phyloP scores from a whole-genome alignment of 129 eudicot species.

The Solidago caesia region DNA sequence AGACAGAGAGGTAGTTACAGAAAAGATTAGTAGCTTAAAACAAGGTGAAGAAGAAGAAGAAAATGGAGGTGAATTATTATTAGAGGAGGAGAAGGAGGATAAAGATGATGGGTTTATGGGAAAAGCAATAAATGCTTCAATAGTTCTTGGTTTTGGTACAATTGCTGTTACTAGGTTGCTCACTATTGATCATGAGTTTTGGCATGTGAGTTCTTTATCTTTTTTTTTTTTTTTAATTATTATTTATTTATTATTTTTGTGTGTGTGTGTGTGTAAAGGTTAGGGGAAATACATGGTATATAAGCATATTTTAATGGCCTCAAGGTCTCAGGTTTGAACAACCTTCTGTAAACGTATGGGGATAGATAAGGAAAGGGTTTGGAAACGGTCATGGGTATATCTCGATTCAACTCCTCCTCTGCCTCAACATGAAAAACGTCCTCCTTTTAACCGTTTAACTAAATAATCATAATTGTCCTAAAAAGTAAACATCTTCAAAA shows the following conservation, averaged over 20 bases:
- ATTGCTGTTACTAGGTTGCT: conserved; percentile 77
- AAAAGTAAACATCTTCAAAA: too few species aligned
- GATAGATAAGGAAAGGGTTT: too few species aligned
- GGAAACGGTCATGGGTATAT: too few species aligned
- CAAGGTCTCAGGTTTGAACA: too few species aligned
- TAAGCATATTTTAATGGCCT: too few species aligned
- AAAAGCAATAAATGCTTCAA: conserved; percentile 64
- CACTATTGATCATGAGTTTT: conserved; percentile 82
- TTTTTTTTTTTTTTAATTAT: not conserved
- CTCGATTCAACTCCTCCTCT: too few species aligned
- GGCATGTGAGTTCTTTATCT: conserved; percentile 63
- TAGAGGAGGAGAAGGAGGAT: not conserved
- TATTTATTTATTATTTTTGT: not conserved
- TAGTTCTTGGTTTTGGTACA: conserved; percentile 81
- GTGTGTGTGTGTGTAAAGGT: not conserved
- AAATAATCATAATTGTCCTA: too few species aligned
- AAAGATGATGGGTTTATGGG: conserved; percentile 31
- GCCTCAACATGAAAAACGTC: too few species aligned
- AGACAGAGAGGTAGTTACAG: conserved; percentile 45
- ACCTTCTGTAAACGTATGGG: too few species aligned
- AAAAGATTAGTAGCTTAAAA: conserved; percentile 10
- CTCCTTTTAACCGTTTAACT: too few species aligned
- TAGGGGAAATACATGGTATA: too few species aligned
- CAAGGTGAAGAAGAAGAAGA: conserved; percentile 32
- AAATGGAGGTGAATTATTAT: conserved; percentile 6